Conservation (phyloP, 2,329 filamentous ascomycete species). For the Colletotrichum gloeosporioides region DNA sequence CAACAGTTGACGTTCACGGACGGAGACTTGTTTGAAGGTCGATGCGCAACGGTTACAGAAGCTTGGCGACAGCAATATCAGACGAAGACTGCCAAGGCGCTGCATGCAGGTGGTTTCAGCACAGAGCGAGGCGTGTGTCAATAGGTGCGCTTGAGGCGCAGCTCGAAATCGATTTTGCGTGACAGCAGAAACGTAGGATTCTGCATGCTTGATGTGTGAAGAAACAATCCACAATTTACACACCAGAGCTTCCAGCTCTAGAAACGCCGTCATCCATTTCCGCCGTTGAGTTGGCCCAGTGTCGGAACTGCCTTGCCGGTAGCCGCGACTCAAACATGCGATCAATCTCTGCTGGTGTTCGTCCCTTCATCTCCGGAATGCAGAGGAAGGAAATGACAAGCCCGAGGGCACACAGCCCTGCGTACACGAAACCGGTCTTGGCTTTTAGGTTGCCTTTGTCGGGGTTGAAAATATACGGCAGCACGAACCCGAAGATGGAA, state of each 20-base stretch:
- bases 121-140: not conserved
- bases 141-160: not conserved
- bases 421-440: conserved; percentile 46
- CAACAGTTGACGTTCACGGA: not conserved
- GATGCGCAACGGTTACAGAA: not conserved
- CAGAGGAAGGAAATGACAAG: conserved; percentile 44
- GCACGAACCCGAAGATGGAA: conserved; percentile 47
- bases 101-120: conserved; percentile 4
- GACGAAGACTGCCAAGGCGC: not conserved
- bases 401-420: conserved; percentile 38
- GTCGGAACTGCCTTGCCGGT: conserved; percentile 30
- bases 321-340: conserved; percentile 35
- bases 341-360: conserved; percentile 54
- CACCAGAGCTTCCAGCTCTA: not conserved
- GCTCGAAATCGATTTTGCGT: not conserved
- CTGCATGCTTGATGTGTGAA: not conserved
- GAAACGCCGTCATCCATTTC: not conserved
- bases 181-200: not conserved
- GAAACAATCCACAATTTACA: not conserved
- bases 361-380: conserved; percentile 59
- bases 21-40: not conserved
- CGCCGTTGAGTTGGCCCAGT: conserved; percentile 12
- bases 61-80: not conserved
- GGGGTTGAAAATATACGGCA: conserved; percentile 57
- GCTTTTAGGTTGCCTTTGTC: conserved; percentile 41